phyloP scores from a whole-genome alignment of 2,329 filamentous ascomycete species.

The Alternaria metachromatica region DNA sequence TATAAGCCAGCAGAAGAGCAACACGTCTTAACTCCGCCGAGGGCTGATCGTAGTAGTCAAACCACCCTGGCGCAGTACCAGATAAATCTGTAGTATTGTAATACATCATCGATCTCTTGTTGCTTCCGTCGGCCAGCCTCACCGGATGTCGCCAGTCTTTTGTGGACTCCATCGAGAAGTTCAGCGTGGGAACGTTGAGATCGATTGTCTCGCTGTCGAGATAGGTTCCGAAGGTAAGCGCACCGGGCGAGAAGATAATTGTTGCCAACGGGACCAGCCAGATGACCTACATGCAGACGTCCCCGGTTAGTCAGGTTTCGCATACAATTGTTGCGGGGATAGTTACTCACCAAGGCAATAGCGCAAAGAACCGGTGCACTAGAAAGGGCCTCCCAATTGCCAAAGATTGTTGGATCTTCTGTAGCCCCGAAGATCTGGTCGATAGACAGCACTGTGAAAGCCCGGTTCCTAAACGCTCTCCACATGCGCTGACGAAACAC shows the following conservation, averaged over 20 bases:
- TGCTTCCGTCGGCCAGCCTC: conserved; percentile 27
- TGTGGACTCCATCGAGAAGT: conserved; percentile 42
- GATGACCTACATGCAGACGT: conserved; percentile 13
- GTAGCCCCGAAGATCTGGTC: conserved; percentile 46
- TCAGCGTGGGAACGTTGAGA: conserved; percentile 32
- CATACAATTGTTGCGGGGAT: neutral
- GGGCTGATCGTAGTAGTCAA: conserved; percentile 48
- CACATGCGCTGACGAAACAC: conserved; percentile 47
- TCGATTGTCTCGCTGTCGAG: conserved; percentile 21
- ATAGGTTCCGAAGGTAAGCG: conserved; percentile 46
- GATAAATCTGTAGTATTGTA: conserved; percentile 44
- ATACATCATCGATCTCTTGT: conserved; percentile 39
- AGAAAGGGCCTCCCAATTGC: conserved; percentile 41
- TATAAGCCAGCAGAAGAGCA: conserved; percentile 41
- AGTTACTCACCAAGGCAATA: conserved; percentile 28
- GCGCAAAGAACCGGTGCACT: conserved; percentile 34
- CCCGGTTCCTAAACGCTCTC: conserved; percentile 41
- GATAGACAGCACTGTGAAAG: conserved; percentile 44
- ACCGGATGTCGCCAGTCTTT: conserved; percentile 42
- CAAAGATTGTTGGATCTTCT: conserved; percentile 43
- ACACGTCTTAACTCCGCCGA: conserved; percentile 37
- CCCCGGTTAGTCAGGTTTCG: neutral
- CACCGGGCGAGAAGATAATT: conserved; percentile 48
- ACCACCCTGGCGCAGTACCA: conserved; percentile 28
- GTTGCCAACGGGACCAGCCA: conserved; percentile 48